Evolutionary conservation across 1,284 basidiomycete genomes (phyloP).

Genomic region (Trametes hirsuta): DNA sequence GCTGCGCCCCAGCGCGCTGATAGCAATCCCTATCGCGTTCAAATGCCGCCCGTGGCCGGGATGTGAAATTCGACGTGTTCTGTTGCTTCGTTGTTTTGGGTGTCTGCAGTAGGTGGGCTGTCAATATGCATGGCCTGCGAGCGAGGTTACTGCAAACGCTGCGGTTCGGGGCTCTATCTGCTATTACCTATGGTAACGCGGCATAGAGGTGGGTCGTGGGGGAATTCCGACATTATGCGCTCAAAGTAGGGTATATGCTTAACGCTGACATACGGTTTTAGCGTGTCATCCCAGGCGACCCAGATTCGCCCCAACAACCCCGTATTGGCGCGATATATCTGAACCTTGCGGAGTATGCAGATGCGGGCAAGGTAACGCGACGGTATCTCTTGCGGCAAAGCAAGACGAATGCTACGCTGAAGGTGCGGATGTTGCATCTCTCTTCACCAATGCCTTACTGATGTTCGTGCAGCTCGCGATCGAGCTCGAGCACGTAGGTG

Average conservation of each 20-base stretch:
- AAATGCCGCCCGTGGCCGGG: neutral
- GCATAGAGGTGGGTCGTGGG: no score
- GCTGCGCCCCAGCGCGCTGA: neutral
- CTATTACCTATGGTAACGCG: no score
- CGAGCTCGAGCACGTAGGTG: conserved; percentile 59
- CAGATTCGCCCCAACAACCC: conserved; percentile 54
- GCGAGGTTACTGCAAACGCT: no score
- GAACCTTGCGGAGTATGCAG: conserved; percentile 79
- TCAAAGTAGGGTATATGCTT: neutral
- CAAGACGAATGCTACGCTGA: conserved; percentile 80
- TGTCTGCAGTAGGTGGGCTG: no score
- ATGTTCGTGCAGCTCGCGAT: conserved; percentile 55
- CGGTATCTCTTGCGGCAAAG: conserved; percentile 75
- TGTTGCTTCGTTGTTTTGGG: no score
- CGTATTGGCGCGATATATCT: conserved; percentile 68
- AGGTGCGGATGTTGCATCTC: conserved; percentile 40
- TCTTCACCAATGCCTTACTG: neutral
- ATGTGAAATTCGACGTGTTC: neutral
- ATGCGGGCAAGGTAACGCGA: conserved; percentile 62
- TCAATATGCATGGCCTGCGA: no score
- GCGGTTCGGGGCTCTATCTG: no score
- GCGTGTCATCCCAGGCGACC: conserved; percentile 56
- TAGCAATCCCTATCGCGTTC: neutral
- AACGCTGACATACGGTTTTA: conserved; percentile 21
- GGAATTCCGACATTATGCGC: neutral